Percentiles rank a stretch among this genome's conserved stretches.
These are phyloP conservation scores for Coniochaeta sp. DNA, from an alignment of 2,329 filamentous ascomycete genomes.

Conservation along the genomic window DNA sequence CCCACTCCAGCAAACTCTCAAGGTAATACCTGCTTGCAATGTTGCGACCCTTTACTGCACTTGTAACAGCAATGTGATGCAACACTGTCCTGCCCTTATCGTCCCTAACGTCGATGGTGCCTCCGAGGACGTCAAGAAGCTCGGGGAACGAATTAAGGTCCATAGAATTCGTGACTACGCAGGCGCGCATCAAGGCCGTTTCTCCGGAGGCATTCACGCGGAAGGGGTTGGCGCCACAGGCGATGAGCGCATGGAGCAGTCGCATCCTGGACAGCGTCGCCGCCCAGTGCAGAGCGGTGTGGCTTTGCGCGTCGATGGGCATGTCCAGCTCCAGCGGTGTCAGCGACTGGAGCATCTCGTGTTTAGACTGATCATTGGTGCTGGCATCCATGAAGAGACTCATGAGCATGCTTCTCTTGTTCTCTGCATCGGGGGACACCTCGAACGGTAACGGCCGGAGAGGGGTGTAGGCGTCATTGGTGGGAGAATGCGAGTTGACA, in stretches of 20 bases:
- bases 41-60: constrained; percentile 87
- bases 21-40: constrained; percentile 93
- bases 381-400: constrained; percentile 72
- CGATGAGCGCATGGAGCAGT: constrained; percentile 72
- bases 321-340: constrained; percentile 79
- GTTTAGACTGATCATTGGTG: constrained; percentile 58
- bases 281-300: constrained; percentile 94
- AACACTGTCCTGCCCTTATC: constrained; percentile 84
- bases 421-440: constrained; percentile 58
- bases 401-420: constrained; percentile 75
- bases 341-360: constrained; percentile 70
- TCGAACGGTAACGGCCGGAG: constrained; percentile 58
- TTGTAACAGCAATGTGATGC: constrained; percentile 93
- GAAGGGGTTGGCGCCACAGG: constrained; percentile 78
- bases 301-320: constrained; percentile 80
- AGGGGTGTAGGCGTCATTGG: constrained; percentile 47
- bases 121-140: constrained; percentile 77
- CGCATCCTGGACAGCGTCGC: constrained; percentile 83
- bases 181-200: constrained; percentile 87
- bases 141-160: constrained; percentile 88
- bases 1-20: constrained; percentile 88
- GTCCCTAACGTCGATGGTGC: constrained; percentile 86
- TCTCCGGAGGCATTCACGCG: constrained; percentile 85
- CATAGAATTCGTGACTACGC: constrained; percentile 88
- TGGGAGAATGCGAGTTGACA: constrained; percentile 32